These are phyloP conservation scores for Ophiostoma triangulosporum DNA, from an alignment of 2,329 filamentous ascomycete genomes.

Conservation along the genomic window DNA sequence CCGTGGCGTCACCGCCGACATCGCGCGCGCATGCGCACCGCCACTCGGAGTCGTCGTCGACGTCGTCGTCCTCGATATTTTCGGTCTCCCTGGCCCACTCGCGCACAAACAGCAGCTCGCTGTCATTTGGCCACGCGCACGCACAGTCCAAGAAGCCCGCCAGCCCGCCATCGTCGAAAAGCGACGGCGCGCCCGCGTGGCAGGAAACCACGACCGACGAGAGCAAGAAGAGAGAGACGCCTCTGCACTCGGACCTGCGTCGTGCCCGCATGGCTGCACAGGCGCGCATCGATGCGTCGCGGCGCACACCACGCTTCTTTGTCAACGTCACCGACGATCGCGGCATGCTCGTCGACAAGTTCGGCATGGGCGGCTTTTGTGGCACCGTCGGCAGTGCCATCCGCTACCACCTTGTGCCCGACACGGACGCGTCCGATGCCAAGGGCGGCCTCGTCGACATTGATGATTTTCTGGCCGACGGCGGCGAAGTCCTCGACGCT, in stretches of 20 bases:
- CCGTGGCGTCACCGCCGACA: not conserved
- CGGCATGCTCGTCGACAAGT: constrained; percentile 36
- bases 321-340: constrained; percentile 44
- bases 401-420: constrained; percentile 45
- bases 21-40: not conserved
- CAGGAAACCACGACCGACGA: no score
- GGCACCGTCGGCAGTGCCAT: constrained; percentile 47
- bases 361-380: constrained; percentile 46
- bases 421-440: constrained; percentile 41
- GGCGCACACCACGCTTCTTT: constrained; percentile 38
- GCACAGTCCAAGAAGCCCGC: not conserved
- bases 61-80: not conserved
- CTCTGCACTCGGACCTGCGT: constrained; percentile 25
- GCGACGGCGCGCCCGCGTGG: no score
- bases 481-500: constrained; percentile 13
- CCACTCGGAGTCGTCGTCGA: not conserved
- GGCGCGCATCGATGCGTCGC: constrained; percentile 45
- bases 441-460: constrained; percentile 42
- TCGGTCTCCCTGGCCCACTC: not conserved
- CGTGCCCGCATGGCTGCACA: constrained; percentile 51
- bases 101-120: not conserved
- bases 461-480: constrained; percentile 29
- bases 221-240: not conserved
- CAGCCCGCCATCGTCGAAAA: not conserved
- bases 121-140: not conserved